Evolutionary conservation across 1,139 yeast species (phyloP), one percentile per base, ranked within the genome.

Genomic region (Eremothecium gossypii): DNA sequence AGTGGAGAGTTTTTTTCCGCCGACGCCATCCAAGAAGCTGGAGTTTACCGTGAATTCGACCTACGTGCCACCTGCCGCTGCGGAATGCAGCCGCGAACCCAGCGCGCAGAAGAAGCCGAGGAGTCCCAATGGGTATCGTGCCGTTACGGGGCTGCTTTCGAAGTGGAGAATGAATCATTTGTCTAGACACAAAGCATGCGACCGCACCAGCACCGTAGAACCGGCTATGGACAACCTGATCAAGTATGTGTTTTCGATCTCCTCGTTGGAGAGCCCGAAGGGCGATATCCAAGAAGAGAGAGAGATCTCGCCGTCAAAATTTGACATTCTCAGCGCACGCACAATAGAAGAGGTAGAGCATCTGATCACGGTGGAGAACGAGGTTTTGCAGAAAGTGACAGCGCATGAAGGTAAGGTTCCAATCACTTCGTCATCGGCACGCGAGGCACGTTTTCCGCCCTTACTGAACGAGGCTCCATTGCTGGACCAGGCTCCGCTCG

Each of bases 321-420:
- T 81, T 42, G 96, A 86, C 62, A 68, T 83, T 10, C 65, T 86
- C 44, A 80, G 93, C 58, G 91, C 93, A 2, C 68, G 93, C 50
- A 81, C 85, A 1, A 73, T 84, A 33, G 85, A 82, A 51, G 95
- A 86, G 58, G 74, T 84, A 14, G 73, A 71, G 44, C 64, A 57
- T 42, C 46, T 68, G 27, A 51, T 64, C 2, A 52, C 62, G 9
- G 55, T 64, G 43, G 67, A 65, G 45, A 64, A 63, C 44, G 58
- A 60, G 17, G 46, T 66, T 7, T 33, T 63, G 27, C 48, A 49
- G 14, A 55, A 58, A 40, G 49, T 58, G 2, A 38, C 33, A 28
- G 35, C 31, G 12, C 31, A 34, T 4, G 41, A 26, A 23, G 31
- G 31, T 4, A 3, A n/a, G 13, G 31, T 3, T 4, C 31, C 13